Evolutionary conservation across 306 rosid species (phyloP).

Genomic region (Malus domestica): ASM211411v1 NC_041793.1:20803001-20803500

Average conservation of each 20-base stretch:
- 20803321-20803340: slow-evolving; percentile 58
- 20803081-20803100: slow-evolving; percentile 94
- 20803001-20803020: slow-evolving; percentile 93
- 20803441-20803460: slow-evolving; percentile 35
- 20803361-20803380: slow-evolving; percentile 79
- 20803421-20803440: slow-evolving; percentile 58
- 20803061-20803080: slow-evolving; percentile 78
- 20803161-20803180: slow-evolving; percentile 87
- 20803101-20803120: slow-evolving; percentile 89
- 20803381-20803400: slow-evolving; percentile 91
- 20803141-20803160: slow-evolving; percentile 61
- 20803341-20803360: slow-evolving; percentile 59
- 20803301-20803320: slow-evolving; percentile 89
- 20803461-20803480: not conserved
- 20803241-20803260: slow-evolving; percentile 90
- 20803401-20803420: slow-evolving; percentile 91
- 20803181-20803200: slow-evolving; percentile 83
- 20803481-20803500: not conserved
- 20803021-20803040: slow-evolving; percentile 97
- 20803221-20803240: slow-evolving; percentile 96
- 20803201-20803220: slow-evolving; percentile 89
- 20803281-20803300: slow-evolving; percentile 76
- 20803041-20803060: slow-evolving; percentile 82
- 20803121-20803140: slow-evolving; percentile 73
- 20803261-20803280: slow-evolving; percentile 61